phyloP scores from a whole-genome alignment of 2,329 filamentous ascomycete genomes.

The Teratosphaeria nubilosa region DNA sequence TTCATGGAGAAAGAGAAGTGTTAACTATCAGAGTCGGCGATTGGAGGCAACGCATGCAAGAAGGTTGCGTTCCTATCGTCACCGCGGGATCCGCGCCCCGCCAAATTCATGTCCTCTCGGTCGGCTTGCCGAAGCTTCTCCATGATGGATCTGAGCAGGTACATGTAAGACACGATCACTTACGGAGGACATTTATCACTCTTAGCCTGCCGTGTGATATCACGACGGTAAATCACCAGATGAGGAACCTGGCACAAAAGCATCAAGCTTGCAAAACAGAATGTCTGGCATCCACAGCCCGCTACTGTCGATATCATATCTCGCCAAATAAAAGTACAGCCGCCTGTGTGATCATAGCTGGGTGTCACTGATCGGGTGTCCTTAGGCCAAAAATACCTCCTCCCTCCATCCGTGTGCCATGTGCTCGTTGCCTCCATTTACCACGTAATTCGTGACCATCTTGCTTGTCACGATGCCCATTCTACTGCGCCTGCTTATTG shows the following conservation, averaged over 20 bases:
- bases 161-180: too few relatives aligned
- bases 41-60: not conserved
- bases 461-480: not conserved
- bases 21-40: not conserved
- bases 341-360: not conserved
- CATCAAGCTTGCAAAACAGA: too few relatives aligned
- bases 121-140: too few relatives aligned
- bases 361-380: not conserved
- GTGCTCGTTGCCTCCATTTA: not conserved
- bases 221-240: too few relatives aligned
- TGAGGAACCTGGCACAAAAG: too few relatives aligned
- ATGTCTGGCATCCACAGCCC: not conserved
- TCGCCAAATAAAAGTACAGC: not conserved
- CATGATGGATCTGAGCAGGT: too few relatives aligned
- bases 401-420: not conserved
- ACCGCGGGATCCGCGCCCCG: not conserved
- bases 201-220: too few relatives aligned
- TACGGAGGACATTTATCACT: too few relatives aligned
- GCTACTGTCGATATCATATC: not conserved
- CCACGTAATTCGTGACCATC: not conserved
- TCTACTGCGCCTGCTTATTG: slow-evolving; percentile 50
- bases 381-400: not conserved
- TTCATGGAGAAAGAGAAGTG: not conserved
- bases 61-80: not conserved
- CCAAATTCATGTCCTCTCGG: too few relatives aligned